Conservation (phyloP, 768 basidiomycete genomes). For the Daedaleopsis sinensis region DNA sequence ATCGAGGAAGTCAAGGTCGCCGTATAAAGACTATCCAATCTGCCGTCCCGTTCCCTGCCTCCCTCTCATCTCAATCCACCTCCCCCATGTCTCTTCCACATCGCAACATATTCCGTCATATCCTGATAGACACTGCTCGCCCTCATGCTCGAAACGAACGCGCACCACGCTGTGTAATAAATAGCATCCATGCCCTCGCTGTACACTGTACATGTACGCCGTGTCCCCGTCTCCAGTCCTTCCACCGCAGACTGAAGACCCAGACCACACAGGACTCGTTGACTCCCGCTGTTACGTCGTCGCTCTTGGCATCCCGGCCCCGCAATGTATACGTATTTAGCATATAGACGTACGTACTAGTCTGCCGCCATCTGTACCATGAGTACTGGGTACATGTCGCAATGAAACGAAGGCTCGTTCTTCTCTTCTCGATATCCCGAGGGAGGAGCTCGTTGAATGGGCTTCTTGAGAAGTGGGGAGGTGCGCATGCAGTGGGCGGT, state of each 20-base stretch:
- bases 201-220: conserved; percentile 12
- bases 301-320: background rate
- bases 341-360: background rate
- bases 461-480: too few relatives aligned
- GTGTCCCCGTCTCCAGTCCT: background rate
- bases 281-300: background rate
- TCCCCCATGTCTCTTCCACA: background rate
- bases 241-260: conserved; percentile 6
- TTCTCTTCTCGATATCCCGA: too few relatives aligned
- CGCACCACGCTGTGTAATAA: background rate
- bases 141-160: background rate
- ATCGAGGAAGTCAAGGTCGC: conserved; percentile 25
- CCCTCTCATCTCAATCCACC: background rate
- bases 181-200: background rate
- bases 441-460: too few relatives aligned
- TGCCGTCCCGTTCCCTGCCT: background rate
- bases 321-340: background rate
- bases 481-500: too few relatives aligned
- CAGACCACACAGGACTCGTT: background rate
- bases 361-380: background rate
- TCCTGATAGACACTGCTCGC: too few relatives aligned
- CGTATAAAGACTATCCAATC: background rate
- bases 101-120: background rate
- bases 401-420: too few relatives aligned
- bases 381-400: too few relatives aligned